Conservation (phyloP, 495 filamentous ascomycete species). For the Hypoxylon fuscum region DNA sequence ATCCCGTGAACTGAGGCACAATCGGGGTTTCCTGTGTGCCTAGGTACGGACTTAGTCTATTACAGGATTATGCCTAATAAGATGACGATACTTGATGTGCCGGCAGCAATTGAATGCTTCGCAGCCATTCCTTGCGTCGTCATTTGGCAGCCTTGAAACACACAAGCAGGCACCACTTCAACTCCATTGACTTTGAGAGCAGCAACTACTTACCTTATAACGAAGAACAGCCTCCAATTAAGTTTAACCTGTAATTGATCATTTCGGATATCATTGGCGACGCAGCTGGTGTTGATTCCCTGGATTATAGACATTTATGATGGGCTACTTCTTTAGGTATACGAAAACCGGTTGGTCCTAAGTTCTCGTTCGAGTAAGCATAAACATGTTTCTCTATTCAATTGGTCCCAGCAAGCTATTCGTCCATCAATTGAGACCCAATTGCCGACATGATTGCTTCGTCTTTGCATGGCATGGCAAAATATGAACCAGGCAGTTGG, state of each 20-base stretch:
- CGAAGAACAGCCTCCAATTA: background rate
- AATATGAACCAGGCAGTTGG: constrained; percentile 16
- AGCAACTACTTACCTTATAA: background rate
- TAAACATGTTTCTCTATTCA: constrained; percentile 10
- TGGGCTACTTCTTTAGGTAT: background rate
- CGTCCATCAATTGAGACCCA: constrained; percentile 29
- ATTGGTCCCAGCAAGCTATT: constrained; percentile 23
- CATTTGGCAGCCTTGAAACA: constrained; percentile 11
- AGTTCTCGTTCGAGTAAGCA: background rate
- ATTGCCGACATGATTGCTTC: constrained; percentile 28
- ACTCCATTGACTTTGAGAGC: background rate
- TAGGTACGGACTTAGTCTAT: constrained; percentile 15
- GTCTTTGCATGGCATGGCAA: constrained; percentile 18
- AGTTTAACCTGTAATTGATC: background rate
- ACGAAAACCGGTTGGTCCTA: background rate
- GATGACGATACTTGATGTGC: constrained; percentile 5
- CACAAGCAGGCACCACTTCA: background rate
- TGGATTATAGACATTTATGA: background rate
- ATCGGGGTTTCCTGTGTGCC: constrained; percentile 13
- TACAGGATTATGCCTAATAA: constrained; percentile 11
- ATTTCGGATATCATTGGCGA: constrained; percentile 22
- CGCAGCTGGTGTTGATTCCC: background rate
- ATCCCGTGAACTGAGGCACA: constrained; percentile 12
- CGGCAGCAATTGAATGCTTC: background rate
- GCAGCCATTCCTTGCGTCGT: constrained; percentile 3